Base-by-base conservation (phyloP, 805 yeast species). In the Candida dajiaensis region DNA sequence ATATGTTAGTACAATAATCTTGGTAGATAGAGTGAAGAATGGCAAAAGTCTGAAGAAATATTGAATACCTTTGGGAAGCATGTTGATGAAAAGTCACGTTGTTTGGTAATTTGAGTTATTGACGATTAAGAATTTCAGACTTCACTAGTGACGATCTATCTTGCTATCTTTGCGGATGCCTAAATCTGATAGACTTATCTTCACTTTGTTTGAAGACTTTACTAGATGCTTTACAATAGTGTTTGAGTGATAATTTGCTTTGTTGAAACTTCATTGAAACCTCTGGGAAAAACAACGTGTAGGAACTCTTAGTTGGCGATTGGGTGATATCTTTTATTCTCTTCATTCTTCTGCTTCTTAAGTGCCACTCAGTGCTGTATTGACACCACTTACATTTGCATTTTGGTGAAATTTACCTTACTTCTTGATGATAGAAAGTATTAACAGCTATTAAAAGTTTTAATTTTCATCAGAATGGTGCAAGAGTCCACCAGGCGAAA, bases 351-450 rank as follows among this genome's bases (percentile, higher is more conserved):
- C 33, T 43, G 26, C 19, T 40, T 31, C 11, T 26, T 38, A 33
- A 13, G 13, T 22, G 18, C 28, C 13, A 28, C 31, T 28, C 31
- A 8, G 36, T 33, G 20, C 13, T 33, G 13, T 33, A 20, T 33
- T 35, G 25, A 13, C 40, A 25, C 42, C 47, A 61, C 74, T 69
- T 70, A 70, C 74, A 70, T 70, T 68, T 70, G 74, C 74, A 70
- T 70, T 68, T 69, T 53, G 55, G 54, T 51, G 52, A 43, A 54
- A 55, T 50, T 45, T 42, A 50, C 59, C 52, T 50, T 53, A 49
- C 48, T 49, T 33, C 20, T 44, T 33, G 43, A 13, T 31, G 16
- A 19, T 36, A 16, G 38, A 33, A 45, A 37, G 44, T 23, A 46
- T 43, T 28, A 33, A 33, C 36, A 16, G 29, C 41, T 47, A 20